Base-by-base conservation (phyloP, 768 basidiomycete genomes). In the Glaciozyma martinii region DNA sequence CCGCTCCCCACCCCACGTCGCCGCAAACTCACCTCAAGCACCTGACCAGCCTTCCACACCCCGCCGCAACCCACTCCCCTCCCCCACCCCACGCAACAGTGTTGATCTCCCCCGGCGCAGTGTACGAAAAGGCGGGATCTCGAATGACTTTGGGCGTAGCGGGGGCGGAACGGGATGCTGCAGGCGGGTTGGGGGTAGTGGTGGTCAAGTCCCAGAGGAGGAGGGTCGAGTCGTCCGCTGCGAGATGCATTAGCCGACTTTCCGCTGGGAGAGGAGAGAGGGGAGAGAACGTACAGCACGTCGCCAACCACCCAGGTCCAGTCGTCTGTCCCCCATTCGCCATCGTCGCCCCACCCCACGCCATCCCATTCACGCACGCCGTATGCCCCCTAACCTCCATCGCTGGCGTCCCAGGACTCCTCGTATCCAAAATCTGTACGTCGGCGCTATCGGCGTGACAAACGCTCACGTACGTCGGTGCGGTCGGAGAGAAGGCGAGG, bases 381-480 rank as follows among this genome's bases (percentile, higher is more conserved):
- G 85, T 82, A 75, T 98, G 94, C 23, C 83, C 91, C 67, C 84
- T 82, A 25, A 97, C 79, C 76, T 98, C 93, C 74, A 92, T 87
- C 23, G 97, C 92, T 0, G 95, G 92, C 66, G 89, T 86, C 3
- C 95, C 95, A 2, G 95, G 95, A 77, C 86, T 89, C 59, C 95
- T 84, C 89, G 97, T 97, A 73, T 99, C 95, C 67, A 99, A 80
- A 32, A 99, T 89, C 75, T 95, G 89, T 5, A 95, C 82, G 72
- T 92, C 88, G 25, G 81, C 77, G 56, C 89, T 89, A 74, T 95
- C 92, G 82, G 90, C 87, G 73, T 97, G 94, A 77, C 97, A 95
- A 3, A 92, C 94, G 18, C 91, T 89, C 84, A 99, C 89, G 76
- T 94, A 95, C 71, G 95, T 92, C 21, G 91, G 87, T 76, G 89